Evolutionary conservation across 164 flowering plant species (phyloP), one percentile per base, ranked within the genome.

Genomic region (Paratinospora sagittata): DNA sequence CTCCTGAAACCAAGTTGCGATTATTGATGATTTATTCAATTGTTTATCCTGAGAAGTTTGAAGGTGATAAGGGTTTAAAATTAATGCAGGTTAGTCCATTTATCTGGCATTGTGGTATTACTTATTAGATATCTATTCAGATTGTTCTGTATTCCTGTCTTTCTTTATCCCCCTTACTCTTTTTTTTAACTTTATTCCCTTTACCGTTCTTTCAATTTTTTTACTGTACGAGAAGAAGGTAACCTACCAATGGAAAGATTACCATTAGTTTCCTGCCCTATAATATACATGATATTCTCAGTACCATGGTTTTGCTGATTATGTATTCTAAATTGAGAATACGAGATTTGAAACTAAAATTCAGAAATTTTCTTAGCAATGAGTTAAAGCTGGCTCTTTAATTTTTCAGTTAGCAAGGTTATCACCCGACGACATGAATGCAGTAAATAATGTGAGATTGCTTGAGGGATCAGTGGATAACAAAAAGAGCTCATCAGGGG

Each of bases 1-100:
- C 81, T 66, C 82, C 79, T 74, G 99, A 90, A 85, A 85, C 84
- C 78, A 96, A 87, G 76, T 82, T 93, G 86, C 91, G 99, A 23
- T 79, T 96, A 63, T 69, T 96, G 86, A 90, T 96, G 97, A 91
- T 96, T 74, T 90, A 90, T 82, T 92, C 97, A 75, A 79, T 87
- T 49, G 78, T 88, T 68, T 76, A 88, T 81, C 99, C 99, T 52
- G 98, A 96, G 67, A 96, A 96, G 79, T 91, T 96, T 85, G 99
- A 91, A 78, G 92, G 92, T 70, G 99, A 93, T 79, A 96, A 96
- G 77, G 99, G 92, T 65, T 60, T 72, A 23, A 96, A 91, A 79
- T 64, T 96, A 71, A 93, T 96, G 97, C 96, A 93, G 90, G 99
- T 96, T 72, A 57, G 58, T 63, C 39, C 30, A 36, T 23, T 30